Percentiles rank a stretch among this genome's conserved stretches.
Evolutionary conservation across 78 protist genomes (phyloP).

Genomic region (Mantamonas sphyraenae): DNA sequence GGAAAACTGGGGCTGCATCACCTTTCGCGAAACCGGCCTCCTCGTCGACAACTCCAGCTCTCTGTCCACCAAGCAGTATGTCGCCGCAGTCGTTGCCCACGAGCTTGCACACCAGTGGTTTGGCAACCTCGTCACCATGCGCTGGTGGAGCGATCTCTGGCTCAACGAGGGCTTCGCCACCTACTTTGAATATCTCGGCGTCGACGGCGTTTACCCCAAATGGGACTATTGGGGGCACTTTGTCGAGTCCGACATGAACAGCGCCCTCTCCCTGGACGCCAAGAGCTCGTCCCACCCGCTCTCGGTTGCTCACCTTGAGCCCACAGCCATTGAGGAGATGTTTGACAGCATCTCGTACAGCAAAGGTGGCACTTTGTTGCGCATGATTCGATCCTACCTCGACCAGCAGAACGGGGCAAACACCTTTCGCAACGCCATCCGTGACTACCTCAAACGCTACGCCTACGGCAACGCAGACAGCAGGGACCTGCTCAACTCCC

Average conservation of each 20-base stretch:
- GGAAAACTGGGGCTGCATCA: constrained; percentile 39
- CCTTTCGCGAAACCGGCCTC: constrained; percentile 14
- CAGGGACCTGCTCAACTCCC: neutral
- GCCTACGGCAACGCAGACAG: neutral
- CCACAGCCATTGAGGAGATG: neutral
- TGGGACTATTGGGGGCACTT: neutral
- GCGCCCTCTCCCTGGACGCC: constrained; percentile 10
- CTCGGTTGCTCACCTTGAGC: constrained; percentile 1
- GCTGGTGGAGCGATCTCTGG: constrained; percentile 60
- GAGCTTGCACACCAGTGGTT: constrained; percentile 63
- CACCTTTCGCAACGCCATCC: constrained; percentile 16
- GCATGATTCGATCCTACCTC: constrained; percentile 12
- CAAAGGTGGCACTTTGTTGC: constrained; percentile 25
- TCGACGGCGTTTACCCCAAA: neutral
- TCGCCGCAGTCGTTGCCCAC: constrained; percentile 28
- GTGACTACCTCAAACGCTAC: constrained; percentile 9
- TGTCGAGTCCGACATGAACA: neutral
- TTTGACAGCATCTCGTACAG: constrained; percentile 39
- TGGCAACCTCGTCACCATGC: constrained; percentile 51
- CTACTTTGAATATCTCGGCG: neutral
- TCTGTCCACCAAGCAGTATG: neutral
- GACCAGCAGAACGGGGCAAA: neutral
- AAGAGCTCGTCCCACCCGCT: constrained; percentile 24
- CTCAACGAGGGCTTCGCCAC: constrained; percentile 69
- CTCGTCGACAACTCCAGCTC: neutral